A percentile compares a stretch with the other conserved stretches of the same genome.
These are phyloP conservation scores for Volvariella surrecta DNA, from an alignment of 1,284 basidiomycete genomes.

Conservation along the genomic window DNA sequence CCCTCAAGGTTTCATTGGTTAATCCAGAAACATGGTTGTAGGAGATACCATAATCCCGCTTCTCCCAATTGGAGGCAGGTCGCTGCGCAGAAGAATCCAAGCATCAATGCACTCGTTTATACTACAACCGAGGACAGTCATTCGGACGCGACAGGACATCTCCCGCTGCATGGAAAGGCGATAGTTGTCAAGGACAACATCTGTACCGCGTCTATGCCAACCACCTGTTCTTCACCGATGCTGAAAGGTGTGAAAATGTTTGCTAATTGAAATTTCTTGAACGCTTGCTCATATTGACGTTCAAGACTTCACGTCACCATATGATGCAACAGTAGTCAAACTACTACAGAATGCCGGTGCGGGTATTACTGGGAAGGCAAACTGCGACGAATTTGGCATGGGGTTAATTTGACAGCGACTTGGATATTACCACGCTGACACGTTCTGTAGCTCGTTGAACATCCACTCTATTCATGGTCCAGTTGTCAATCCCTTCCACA, in stretches of 20 bases:
- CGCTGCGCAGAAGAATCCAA: conserved; percentile 26
- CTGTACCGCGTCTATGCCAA: conserved; percentile 58
- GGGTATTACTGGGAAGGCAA: conserved; percentile 79
- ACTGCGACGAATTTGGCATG: conserved; percentile 99
- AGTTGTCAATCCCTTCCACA: conserved; percentile 66
- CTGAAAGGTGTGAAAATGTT: conserved; percentile 41
- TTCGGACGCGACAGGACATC: neutral
- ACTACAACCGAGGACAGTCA: conserved; percentile 12
- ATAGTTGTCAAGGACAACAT: conserved; percentile 87
- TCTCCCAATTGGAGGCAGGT: no score
- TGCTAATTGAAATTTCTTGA: neutral
- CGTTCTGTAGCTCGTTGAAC: conserved; percentile 56
- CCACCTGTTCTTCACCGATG: conserved; percentile 76
- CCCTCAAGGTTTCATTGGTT: no score
- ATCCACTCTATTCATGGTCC: conserved; percentile 64
- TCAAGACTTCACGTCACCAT: conserved; percentile 71
- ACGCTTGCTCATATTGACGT: neutral
- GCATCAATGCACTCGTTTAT: conserved; percentile 45
- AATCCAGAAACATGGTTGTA: no score
- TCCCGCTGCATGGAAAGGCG: conserved; percentile 28
- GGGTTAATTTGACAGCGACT: conserved; percentile 45
- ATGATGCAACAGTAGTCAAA: conserved; percentile 80
- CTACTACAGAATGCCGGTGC: conserved; percentile 63
- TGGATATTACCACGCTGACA: neutral
- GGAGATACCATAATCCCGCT: no score